A percentile compares a stretch with the other conserved stretches of the same genome.
These are phyloP conservation scores for Claviceps sorghi DNA, from an alignment of 2,329 filamentous ascomycete species.

Conservation along the genomic window DNA sequence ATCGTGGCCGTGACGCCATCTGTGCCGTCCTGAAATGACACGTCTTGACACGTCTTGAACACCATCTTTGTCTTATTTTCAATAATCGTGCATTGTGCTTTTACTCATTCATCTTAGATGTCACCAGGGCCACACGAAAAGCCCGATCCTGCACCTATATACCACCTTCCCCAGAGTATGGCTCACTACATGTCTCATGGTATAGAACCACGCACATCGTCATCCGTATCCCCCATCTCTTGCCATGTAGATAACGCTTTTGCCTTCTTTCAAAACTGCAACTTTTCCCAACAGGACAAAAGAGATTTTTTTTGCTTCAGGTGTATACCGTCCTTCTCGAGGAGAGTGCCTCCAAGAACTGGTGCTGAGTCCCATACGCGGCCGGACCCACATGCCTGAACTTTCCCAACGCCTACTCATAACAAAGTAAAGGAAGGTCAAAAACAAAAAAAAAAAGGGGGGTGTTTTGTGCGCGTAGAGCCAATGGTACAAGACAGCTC, in stretches of 20 bases:
- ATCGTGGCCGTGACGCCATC: neutral
- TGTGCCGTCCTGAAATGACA: too few species aligned
- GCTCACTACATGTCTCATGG: neutral
- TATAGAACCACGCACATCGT: conserved; percentile 15
- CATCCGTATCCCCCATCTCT: conserved; percentile 4
- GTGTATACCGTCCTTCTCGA: conserved; percentile 1
- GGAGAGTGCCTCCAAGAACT: conserved; percentile 2
- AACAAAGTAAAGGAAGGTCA: neutral
- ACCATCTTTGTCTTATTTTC: too few species aligned
- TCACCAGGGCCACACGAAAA: neutral
- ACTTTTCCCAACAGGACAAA: neutral
- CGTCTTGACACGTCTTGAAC: too few species aligned
- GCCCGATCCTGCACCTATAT: neutral
- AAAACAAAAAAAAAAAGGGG: neutral
- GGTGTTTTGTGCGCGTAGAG: neutral
- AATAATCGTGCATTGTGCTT: too few species aligned
- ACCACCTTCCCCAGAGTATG: neutral
- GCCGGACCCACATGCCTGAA: neutral
- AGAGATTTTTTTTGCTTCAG: neutral
- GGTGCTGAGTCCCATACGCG: conserved; percentile 5
- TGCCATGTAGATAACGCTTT: conserved; percentile 1
- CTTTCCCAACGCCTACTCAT: neutral
- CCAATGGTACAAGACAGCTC: conserved; percentile 1
- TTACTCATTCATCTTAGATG: neutral
- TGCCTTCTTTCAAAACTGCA: neutral